These are phyloP conservation scores for Schizopora paradoxa DNA, from an alignment of 1,284 basidiomycete species.

Conservation along the genomic window DNA sequence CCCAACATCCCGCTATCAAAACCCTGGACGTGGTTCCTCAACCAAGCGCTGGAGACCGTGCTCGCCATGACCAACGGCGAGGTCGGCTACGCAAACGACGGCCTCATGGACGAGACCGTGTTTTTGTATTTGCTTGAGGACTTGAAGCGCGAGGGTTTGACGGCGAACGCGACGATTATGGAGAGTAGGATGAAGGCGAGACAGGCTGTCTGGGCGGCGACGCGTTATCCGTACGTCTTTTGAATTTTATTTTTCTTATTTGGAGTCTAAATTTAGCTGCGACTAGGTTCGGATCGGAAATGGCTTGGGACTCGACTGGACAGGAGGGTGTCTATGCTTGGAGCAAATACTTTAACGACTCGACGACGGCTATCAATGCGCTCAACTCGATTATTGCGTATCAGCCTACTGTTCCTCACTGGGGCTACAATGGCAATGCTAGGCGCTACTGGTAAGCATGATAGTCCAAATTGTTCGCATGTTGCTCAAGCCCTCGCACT, in stretches of 20 bases:
- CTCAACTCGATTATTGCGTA: constrained; percentile 56
- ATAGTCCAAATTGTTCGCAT: background rate
- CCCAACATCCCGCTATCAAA: constrained; percentile 41
- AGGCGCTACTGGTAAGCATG: constrained; percentile 45
- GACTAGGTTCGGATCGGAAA: constrained; percentile 50
- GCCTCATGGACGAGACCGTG: constrained; percentile 57
- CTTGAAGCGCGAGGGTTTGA: constrained; percentile 47
- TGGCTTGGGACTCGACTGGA: constrained; percentile 60
- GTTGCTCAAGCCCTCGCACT: background rate
- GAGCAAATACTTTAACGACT: constrained; percentile 51
- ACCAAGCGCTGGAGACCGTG: constrained; percentile 48
- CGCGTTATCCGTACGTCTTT: constrained; percentile 51
- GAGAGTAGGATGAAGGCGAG: constrained; percentile 44
- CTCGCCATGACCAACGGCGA: constrained; percentile 41
- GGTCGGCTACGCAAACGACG: constrained; percentile 44
- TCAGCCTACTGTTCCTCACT: constrained; percentile 52
- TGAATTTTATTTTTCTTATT: background rate
- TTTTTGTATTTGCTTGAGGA: constrained; percentile 44
- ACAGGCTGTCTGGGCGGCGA: constrained; percentile 39
- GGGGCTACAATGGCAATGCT: constrained; percentile 60
- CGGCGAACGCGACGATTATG: constrained; percentile 42
- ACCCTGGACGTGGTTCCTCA: constrained; percentile 53
- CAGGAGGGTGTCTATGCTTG: constrained; percentile 54
- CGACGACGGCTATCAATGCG: constrained; percentile 44
- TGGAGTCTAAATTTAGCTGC: constrained; percentile 1